These are phyloP conservation scores for Ormosia semicastrata DNA, from an alignment of 306 rosid species.

Conservation along the genomic window DNA sequence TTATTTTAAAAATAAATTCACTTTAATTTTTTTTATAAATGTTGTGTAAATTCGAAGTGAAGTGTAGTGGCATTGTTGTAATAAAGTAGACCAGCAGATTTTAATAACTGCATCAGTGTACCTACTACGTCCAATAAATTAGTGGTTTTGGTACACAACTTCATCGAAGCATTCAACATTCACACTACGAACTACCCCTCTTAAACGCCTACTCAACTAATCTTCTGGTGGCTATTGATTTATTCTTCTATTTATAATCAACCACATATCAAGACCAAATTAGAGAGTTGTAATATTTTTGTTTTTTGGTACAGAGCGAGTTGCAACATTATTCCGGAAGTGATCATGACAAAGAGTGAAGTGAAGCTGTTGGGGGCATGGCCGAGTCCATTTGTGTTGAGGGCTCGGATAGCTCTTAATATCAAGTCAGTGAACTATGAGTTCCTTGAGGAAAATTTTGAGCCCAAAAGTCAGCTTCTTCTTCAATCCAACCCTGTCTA, in stretches of 20 bases:
- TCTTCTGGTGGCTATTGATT: not conserved
- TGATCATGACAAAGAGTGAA: constrained; percentile 27
- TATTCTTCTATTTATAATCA: not conserved
- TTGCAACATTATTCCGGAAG: not conserved
- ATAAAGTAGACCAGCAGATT: no score
- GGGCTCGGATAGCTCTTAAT: constrained; percentile 47
- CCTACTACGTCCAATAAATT: no score
- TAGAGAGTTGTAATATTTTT: not conserved
- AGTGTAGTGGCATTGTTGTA: no score
- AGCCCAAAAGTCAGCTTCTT: constrained; percentile 49
- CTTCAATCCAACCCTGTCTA: constrained; percentile 58
- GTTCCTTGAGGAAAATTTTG: constrained; percentile 35
- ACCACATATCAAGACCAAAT: not conserved
- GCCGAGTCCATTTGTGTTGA: constrained; percentile 49
- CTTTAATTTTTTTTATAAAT: no score
- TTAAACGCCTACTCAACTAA: not conserved
- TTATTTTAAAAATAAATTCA: no score
- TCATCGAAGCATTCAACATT: not conserved
- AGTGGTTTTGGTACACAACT: not conserved
- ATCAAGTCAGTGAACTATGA: constrained; percentile 46
- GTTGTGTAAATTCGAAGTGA: no score
- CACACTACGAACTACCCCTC: not conserved
- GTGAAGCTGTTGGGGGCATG: constrained; percentile 58
- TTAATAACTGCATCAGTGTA: no score
- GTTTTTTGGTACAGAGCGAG: not conserved